These are phyloP conservation scores for Mycosarcoma mackinlayi DNA, from an alignment of 1,284 basidiomycete species.

Conservation along the genomic window DNA sequence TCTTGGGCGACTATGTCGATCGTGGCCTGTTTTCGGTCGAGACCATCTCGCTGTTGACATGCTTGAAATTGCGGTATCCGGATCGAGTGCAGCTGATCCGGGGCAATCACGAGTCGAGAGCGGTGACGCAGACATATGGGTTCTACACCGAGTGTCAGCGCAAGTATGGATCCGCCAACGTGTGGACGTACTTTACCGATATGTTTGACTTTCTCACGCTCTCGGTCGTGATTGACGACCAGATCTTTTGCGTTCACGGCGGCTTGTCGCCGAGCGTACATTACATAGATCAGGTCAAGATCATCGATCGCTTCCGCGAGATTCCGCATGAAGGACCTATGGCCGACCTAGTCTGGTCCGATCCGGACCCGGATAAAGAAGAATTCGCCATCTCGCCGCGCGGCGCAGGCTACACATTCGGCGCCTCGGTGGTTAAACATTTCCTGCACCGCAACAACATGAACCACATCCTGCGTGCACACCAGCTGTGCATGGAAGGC, in stretches of 20 bases:
- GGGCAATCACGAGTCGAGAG: conserved; percentile 97
- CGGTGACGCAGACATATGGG: conserved; percentile 98
- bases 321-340: conserved; percentile 99
- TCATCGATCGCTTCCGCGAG: conserved; percentile 98
- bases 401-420: conserved; percentile 98
- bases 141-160: conserved; percentile 98
- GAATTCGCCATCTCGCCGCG: conserved; percentile 98
- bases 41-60: conserved; percentile 95
- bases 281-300: conserved; percentile 99
- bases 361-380: conserved; percentile 98
- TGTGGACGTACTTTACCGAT: conserved; percentile 99
- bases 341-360: conserved; percentile 99
- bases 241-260: conserved; percentile 98
- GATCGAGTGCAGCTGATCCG: conserved; percentile 96
- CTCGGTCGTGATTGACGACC: conserved; percentile 97
- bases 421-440: conserved; percentile 97
- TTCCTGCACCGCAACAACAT: conserved; percentile 90
- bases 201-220: conserved; percentile 99
- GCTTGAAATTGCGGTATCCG: conserved; percentile 95
- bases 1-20: conserved; percentile 91
- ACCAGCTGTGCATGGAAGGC: conserved; percentile 99
- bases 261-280: conserved; percentile 97
- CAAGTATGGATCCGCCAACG: conserved; percentile 89
- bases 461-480: conserved; percentile 96
- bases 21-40: conserved; percentile 97